These are phyloP conservation scores for Arthrobotrys iridis DNA, from an alignment of 2,329 filamentous ascomycete species.

Conservation along the genomic window DNA sequence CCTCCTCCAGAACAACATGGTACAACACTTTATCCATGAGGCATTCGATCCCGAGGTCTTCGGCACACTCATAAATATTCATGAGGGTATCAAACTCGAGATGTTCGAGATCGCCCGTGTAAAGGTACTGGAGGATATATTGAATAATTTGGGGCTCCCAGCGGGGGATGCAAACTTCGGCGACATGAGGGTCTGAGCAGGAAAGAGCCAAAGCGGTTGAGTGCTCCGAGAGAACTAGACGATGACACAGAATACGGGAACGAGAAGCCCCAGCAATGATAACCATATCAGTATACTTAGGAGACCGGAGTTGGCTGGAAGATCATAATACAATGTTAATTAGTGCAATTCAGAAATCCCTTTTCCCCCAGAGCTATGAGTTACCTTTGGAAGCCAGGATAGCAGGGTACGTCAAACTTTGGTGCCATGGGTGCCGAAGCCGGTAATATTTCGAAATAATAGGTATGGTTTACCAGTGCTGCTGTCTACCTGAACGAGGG, in stretches of 20 bases:
- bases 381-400: slow-evolving; percentile 35
- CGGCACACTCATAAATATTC: slow-evolving; percentile 29
- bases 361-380: not conserved
- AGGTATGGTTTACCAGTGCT: not conserved
- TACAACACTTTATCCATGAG: slow-evolving; percentile 38
- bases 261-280: slow-evolving; percentile 25
- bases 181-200: slow-evolving; percentile 21
- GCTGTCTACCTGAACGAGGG: not conserved
- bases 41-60: slow-evolving; percentile 20
- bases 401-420: slow-evolving; percentile 10
- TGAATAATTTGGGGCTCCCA: slow-evolving; percentile 31
- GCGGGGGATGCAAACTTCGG: slow-evolving; percentile 19
- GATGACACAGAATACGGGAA: slow-evolving; percentile 19
- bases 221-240: slow-evolving; percentile 34
- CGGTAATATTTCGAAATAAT: not conserved
- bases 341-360: not conserved
- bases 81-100: slow-evolving; percentile 34
- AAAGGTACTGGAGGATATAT: slow-evolving; percentile 24
- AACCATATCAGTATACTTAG: slow-evolving; percentile 28
- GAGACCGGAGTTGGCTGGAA: slow-evolving; percentile 21
- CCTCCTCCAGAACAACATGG: slow-evolving; percentile 1
- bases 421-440: slow-evolving; percentile 9
- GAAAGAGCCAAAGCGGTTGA: not conserved
- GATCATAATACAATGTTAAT: not conserved
- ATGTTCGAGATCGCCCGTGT: not conserved